These are phyloP conservation scores for Colletotrichum lini DNA, from an alignment of 2,329 filamentous ascomycete species.

Conservation along the genomic window DNA sequence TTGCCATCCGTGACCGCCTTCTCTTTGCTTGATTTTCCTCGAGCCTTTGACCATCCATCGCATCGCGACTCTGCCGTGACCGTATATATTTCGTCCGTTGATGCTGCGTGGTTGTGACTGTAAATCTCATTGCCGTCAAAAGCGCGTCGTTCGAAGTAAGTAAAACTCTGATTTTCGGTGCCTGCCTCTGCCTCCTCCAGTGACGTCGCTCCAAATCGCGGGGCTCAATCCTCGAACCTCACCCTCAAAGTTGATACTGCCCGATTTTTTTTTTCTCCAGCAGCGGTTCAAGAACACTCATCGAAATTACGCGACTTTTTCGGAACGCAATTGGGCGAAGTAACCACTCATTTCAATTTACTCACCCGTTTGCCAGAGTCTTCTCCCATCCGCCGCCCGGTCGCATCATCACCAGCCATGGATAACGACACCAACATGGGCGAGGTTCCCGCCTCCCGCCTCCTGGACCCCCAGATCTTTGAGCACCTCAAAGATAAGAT, in stretches of 20 bases:
- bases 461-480: slow-evolving; percentile 85
- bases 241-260: neutral
- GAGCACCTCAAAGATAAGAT: slow-evolving; percentile 89
- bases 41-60: neutral
- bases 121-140: neutral
- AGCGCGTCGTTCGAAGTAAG: slow-evolving; percentile 10
- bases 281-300: neutral
- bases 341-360: neutral
- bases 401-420: slow-evolving; percentile 29
- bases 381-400: neutral
- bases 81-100: neutral
- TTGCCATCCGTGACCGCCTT: slow-evolving; percentile 20
- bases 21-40: neutral
- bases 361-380: neutral
- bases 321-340: neutral
- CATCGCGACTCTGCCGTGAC: neutral
- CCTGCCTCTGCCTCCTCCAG: slow-evolving; percentile 1
- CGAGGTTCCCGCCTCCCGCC: slow-evolving; percentile 46
- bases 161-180: slow-evolving; percentile 35
- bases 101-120: neutral
- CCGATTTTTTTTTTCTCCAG: neutral
- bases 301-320: no score
- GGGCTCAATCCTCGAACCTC: slow-evolving; percentile 7
- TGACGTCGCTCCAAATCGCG: slow-evolving; percentile 19
- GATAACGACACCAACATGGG: slow-evolving; percentile 44